These are phyloP conservation scores for Pestalotiopsis fici DNA, from an alignment of 2,329 filamentous ascomycete genomes.

Conservation along the genomic window DNA sequence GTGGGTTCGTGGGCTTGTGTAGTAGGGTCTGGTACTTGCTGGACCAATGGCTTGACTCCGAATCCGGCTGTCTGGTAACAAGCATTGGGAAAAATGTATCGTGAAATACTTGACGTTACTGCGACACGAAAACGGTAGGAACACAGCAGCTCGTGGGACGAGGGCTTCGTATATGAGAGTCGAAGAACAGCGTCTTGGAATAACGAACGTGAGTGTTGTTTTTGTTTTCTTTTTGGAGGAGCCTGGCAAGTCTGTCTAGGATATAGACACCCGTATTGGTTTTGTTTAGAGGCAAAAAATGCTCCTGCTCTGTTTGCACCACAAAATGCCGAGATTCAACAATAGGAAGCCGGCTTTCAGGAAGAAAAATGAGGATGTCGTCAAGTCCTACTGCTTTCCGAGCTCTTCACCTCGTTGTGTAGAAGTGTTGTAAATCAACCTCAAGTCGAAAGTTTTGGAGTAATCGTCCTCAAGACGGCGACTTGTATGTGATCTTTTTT, in stretches of 20 bases:
- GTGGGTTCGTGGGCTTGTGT: constrained; percentile 47
- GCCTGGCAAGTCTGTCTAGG: neutral
- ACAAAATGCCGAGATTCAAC: neutral
- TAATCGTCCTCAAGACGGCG: neutral
- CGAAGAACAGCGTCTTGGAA: neutral
- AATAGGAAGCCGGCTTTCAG: neutral
- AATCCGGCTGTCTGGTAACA: constrained; percentile 54
- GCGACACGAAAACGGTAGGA: constrained; percentile 4
- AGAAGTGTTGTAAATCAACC: neutral
- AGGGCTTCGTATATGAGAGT: neutral
- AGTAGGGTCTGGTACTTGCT: constrained; percentile 51
- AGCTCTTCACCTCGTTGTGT: neutral
- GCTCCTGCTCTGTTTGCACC: neutral
- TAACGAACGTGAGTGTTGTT: neutral
- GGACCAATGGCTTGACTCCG: constrained; percentile 57
- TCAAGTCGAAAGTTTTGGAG: neutral
- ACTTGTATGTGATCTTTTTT: neutral
- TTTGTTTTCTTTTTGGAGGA: neutral
- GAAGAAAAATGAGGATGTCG: neutral
- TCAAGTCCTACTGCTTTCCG: neutral
- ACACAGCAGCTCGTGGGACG: constrained; percentile 13
- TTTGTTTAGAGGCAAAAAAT: neutral
- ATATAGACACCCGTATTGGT: neutral
- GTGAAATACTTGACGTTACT: neutral
- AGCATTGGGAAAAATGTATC: constrained; percentile 49